These are phyloP conservation scores for Manihot esculenta DNA, from an alignment of 441 rosid species.

Conservation along the genomic window DNA sequence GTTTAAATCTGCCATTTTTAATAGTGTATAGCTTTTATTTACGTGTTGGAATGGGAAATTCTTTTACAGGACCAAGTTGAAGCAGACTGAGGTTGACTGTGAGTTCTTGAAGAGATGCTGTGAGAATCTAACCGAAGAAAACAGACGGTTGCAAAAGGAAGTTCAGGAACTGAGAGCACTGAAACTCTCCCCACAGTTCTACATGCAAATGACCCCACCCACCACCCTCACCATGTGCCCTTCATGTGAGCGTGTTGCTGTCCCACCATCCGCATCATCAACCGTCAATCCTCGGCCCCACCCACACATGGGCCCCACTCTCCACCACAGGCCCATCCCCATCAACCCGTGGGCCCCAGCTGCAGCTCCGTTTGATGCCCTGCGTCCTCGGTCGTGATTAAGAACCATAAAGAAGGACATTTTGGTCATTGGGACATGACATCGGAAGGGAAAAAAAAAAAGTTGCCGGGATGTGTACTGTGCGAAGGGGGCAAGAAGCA, in stretches of 20 bases:
- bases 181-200: conserved; percentile 88
- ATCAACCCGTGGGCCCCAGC: conserved; percentile 57
- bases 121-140: conserved; percentile 85
- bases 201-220: conserved; percentile 98
- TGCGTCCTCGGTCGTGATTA: conserved; percentile 50
- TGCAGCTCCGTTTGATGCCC: conserved; percentile 37
- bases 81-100: conserved; percentile 96
- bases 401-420: background rate
- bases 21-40: too few relatives aligned
- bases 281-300: conserved; percentile 28
- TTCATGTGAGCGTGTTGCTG: conserved; percentile 85
- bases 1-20: too few relatives aligned
- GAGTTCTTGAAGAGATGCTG: conserved; percentile 89
- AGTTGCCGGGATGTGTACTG: conserved; percentile 21
- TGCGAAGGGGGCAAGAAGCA: background rate
- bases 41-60: background rate
- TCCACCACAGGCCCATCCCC: conserved; percentile 46
- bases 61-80: conserved; percentile 79
- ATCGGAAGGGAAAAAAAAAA: background rate
- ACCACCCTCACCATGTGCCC: conserved; percentile 98
- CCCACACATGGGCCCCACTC: conserved; percentile 21
- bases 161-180: conserved; percentile 88
- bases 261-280: conserved; percentile 44
- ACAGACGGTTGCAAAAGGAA: conserved; percentile 86
- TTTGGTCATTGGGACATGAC: conserved; percentile 15